Base-by-base conservation (phyloP, 2,329 filamentous ascomycete genomes). In the Paecilomyces niveus region DNA sequence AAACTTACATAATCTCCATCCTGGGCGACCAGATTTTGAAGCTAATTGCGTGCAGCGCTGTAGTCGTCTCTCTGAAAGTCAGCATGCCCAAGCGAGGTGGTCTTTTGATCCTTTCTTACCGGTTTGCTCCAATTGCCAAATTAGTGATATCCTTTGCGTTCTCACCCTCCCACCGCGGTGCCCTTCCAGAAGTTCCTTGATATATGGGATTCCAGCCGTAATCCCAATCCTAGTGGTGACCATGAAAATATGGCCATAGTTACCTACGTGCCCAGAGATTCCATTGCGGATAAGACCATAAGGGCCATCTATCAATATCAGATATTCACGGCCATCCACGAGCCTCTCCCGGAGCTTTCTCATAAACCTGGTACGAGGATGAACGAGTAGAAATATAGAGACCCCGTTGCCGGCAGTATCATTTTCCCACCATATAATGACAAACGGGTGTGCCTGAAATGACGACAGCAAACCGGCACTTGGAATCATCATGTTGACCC, bases 181-280 rank as follows among this genome's bases (percentile, higher is more conserved):
- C 13, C 64, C 61, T 26, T 72, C 60, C 9, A 76, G 62, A 6
- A 76, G 63, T 58, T 73, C 61, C 54, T 72, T 72, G 7, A 76
- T 65, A 62, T 72, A 74, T 8, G 62, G 69, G 54, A 75, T 59
- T 45, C 72, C 61, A 35, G 67, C 65, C n/a, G 65, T 61, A 33
- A 76, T 74, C 2, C 71, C 64, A 39, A 74, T 74, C n/a, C 68
- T 65, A 35, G 64, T 75, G 7, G 68, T 62, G 22, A 74, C 59
- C 58, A 76, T 71, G 3, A 76, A 61, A 18, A 75, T 62, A 58
- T 63, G 62, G 51, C 71, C 58, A 61, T 69, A 75, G 52, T 69
- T 54, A 0, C 62, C 55, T 31, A 71, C 62, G 31, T 55, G 21
- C 8, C 51, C 54, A 9, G 53, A 57, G 49, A 21, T 21, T 21